Base-by-base conservation (phyloP, 768 basidiomycete genomes). In the Leccinum obscurum region DNA sequence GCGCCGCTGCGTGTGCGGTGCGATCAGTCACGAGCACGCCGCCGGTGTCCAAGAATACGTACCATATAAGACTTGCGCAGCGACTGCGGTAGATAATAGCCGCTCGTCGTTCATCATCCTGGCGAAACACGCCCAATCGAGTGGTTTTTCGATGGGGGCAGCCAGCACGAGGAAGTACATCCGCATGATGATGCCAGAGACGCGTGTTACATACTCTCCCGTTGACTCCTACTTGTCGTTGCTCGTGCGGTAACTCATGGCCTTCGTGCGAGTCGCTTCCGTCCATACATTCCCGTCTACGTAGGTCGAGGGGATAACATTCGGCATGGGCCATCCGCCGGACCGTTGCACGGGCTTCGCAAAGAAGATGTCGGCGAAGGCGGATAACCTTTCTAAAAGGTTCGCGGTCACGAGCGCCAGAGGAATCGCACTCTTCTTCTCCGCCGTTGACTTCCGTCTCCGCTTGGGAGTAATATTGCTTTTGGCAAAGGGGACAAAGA, bases 371-470 rank as follows among this genome's bases (percentile, higher is more conserved):
- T 90, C 81, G 2, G 85, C 77, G 64, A 98, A 89, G 30, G 75
- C 72, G 6, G 80, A 77, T 5, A 86, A 66, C 67, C 54, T 86
- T 81, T 46, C 80, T 56, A 94, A 81, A 30, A 98, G 80, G 62
- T 83, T 86, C 62, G 89, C 81, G 3, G 70, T 63, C 11, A 97
- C 85, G 34, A 84, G 83, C 0, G 91, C 92, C 24, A 99, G 82
- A 0, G 96, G 96, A 39, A 82, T 79, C 0, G 94, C 95, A 24
- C 90, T 89, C 32, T 86, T 85, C 68, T 90, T 87, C 74, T 95
- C 92, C 3, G 95, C 94, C 1, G 90, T 32, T 85, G 9, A 96
- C 92, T 74, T 98, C 96, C 0, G 88, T 90, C 77, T 97, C 95
- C 17, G 95, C 95, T 77, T 98, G 96, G 30, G 35, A 91, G 81